Base-by-base conservation (phyloP, 352 stramenopile genomes). In the Globisporangium heterothallicum region DNA sequence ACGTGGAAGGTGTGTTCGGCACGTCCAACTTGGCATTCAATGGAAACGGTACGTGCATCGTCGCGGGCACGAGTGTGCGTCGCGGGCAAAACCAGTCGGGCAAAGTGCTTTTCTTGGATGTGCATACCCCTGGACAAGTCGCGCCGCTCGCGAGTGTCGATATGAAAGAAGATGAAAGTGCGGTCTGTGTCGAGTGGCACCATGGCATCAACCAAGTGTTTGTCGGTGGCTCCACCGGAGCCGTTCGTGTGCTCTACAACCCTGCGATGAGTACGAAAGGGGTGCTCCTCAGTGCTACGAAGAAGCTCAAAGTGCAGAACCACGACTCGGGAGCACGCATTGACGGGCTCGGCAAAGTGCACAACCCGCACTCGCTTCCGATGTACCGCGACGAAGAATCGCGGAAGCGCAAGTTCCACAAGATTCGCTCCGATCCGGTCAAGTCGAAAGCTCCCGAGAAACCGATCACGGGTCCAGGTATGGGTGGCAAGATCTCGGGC, bases 1-100 rank as follows among this genome's bases (percentile, higher is more conserved):
- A 55, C 12, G 69, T 92, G 13, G 78, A 89, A 29, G 75, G 73
- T 8, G 79, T 92, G 6, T 86, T 87, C 52, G 77, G 75, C 6
- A 86, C 76, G 9, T 83, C 79, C 52, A 94, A 94, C 46, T 36
- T 92, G 32, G 84, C 84, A 19, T 94, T 92, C 54, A 94, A 90
- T 48, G 58, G 70, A 41, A 69, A 68, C 10, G 84, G 84, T 6
- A 92, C 81, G n/a, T 69, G 70, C 26, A 56, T 94, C 16, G 79
- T 67, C 6, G 79, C 68, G 16, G 81, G 84, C 8, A 91, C 77
- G 3, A 84, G 75, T 19, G 78, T 94, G n/a, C 81, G 65, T 21
- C 84, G 83, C 30, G 76, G 81, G 9, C 78, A 84, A 26, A 64
- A 65, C 0, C 63, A 74, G 1, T 50, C 56, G 14, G 82, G 81